These are phyloP conservation scores for Pistacia atlantica DNA, from an alignment of 345 rosid genomes.

Conservation along the genomic window DNA sequence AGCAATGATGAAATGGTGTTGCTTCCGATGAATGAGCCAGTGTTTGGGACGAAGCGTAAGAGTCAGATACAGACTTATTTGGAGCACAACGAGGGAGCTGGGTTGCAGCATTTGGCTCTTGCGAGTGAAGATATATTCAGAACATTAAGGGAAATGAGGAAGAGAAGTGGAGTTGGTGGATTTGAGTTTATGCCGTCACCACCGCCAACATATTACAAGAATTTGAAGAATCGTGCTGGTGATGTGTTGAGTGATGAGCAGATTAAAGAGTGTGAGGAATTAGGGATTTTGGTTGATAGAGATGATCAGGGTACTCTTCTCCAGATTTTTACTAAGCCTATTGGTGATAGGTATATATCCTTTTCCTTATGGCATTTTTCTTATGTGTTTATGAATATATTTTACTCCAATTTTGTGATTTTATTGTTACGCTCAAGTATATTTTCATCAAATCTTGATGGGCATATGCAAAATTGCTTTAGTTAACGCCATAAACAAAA, in stretches of 20 bases:
- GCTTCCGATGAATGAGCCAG: constrained; percentile 89
- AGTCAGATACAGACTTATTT: constrained; percentile 93
- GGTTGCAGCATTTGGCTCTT: constrained; percentile 84
- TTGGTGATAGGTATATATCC: constrained; percentile 71
- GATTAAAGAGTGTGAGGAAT: constrained; percentile 84
- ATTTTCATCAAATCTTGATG: too few relatives aligned
- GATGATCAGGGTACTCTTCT: constrained; percentile 97
- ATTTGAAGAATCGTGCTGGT: constrained; percentile 69
- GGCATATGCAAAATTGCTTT: too few relatives aligned
- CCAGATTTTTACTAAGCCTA: constrained; percentile 94
- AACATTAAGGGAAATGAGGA: constrained; percentile 82
- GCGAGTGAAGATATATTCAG: constrained; percentile 72
- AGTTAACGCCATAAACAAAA: too few relatives aligned
- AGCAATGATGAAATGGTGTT: constrained; percentile 79
- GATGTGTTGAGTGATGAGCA: constrained; percentile 78
- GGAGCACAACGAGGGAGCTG: constrained; percentile 93
- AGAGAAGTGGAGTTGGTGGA: constrained; percentile 77
- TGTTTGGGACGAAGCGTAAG: constrained; percentile 84
- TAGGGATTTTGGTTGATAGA: constrained; percentile 89
- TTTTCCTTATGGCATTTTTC: neutral
- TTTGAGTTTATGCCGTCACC: constrained; percentile 97
- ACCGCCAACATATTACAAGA: constrained; percentile 79
- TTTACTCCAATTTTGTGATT: neutral
- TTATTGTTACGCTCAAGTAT: neutral
- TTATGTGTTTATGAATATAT: neutral